Evolutionary conservation across 805 yeast genomes (phyloP).

Genomic region (Candida sanyiensis): DNA sequence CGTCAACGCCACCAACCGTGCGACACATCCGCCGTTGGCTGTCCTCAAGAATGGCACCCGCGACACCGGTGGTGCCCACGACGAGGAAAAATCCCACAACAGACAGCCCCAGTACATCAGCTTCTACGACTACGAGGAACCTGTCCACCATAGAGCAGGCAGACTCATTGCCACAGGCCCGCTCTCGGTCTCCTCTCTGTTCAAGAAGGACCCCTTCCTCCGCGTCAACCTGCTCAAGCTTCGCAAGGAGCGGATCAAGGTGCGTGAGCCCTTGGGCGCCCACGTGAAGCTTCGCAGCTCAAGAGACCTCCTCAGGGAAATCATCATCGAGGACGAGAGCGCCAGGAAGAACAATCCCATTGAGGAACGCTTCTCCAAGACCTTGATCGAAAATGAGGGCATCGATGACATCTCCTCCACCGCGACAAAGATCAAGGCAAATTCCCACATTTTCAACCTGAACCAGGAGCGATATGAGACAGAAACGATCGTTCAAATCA

Average conservation of each 20-base stretch:
- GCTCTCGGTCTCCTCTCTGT: conserved; percentile 25
- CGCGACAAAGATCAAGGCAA: conserved; percentile 7
- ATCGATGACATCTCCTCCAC: conserved; percentile 28
- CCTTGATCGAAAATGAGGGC: conserved; percentile 34
- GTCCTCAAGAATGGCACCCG: background rate
- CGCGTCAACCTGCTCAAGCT: conserved; percentile 22
- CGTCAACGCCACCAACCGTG: background rate
- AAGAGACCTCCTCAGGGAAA: conserved; percentile 18
- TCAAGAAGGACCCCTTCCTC: conserved; percentile 29
- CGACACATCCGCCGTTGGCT: too few relatives aligned
- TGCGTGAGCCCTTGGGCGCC: conserved; percentile 6
- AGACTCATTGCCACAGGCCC: conserved; percentile 31
- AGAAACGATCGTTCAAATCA: conserved; percentile 19
- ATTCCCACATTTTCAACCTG: conserved; percentile 13
- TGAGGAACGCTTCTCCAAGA: conserved; percentile 28
- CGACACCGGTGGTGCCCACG: background rate
- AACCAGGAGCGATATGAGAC: conserved; percentile 15
- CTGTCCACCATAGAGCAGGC: conserved; percentile 28
- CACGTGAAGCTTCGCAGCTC: conserved; percentile 4
- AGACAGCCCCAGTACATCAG: conserved; percentile 17
- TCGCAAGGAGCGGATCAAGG: conserved; percentile 25
- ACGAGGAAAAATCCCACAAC: background rate
- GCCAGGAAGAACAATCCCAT: conserved; percentile 11
- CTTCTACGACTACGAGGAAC: conserved; percentile 27
- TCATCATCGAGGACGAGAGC: conserved; percentile 18